Base-by-base conservation (phyloP, 331 rosid species). In the Quercus tomentella region DNA sequence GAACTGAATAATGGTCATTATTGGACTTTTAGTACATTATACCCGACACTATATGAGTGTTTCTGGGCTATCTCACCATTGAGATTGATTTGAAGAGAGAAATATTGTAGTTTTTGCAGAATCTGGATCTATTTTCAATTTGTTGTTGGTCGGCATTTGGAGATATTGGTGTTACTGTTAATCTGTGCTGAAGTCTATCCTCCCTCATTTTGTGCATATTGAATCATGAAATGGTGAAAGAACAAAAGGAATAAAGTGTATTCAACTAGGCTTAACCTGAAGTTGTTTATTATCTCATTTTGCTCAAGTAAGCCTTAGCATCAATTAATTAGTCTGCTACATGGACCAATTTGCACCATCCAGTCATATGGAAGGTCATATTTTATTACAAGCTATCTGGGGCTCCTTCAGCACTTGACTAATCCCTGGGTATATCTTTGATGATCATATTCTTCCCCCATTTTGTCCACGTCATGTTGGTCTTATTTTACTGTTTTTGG, bases 11-110 rank as follows among this genome's bases (percentile, higher is more conserved):
- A 25, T 33, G 8, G 17, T 37, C 30, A 43, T 73, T 49, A 56
- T 77, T 56, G 30, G 41, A 82, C 51, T 73, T 25, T 25, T 68
- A 49, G 77, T 60, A 37, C 61, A 58, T 52, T 51, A 28, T 77
- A 73, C 45, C 70, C 6, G 78, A 66, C 33, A 72, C 12, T 66
- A 22, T 66, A 74, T 55, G 20, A 8, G 25, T 33, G 21, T 76
- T 69, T 20, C 45, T 31, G 20, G 60, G 58, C 69, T 18, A 25
- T 14, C 30, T 71, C 67, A 71, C 74, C 61, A 58, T 75, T 68
- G 62, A 30, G 74, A 15, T 23, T 70, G 30, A 52, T 70, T 68
- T 75, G 76, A 57, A 30, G 72, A 63, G 20, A 37, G 4, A 30
- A 66, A 68, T 37, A 10, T 67, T 41, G 51, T 30, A 41, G 35